Evolutionary conservation across 1,284 basidiomycete genomes (phyloP).

Genomic region (Ganoderma lucidum): DNA sequence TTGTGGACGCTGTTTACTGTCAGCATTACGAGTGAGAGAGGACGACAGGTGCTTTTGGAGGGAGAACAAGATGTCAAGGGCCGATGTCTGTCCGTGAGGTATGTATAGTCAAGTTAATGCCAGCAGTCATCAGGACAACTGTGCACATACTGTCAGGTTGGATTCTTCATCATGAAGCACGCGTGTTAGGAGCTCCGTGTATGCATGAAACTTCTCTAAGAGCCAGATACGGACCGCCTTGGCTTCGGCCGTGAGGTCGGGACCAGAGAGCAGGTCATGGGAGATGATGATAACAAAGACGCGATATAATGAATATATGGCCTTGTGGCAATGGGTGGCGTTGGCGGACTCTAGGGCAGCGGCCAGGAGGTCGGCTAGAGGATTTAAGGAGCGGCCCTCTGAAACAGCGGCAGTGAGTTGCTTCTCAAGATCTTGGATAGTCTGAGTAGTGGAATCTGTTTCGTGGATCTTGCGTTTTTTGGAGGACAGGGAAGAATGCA

Average conservation of each 20-base stretch:
- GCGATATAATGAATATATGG: slow-evolving; percentile 85
- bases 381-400: slow-evolving; percentile 75
- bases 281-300: slow-evolving; percentile 76
- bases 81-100: slow-evolving; percentile 64
- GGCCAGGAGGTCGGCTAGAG: slow-evolving; percentile 79
- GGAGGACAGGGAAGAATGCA: slow-evolving; percentile 56
- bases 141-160: slow-evolving; percentile 57
- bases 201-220: slow-evolving; percentile 72
- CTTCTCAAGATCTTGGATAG: slow-evolving; percentile 59
- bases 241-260: slow-evolving; percentile 51
- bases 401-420: slow-evolving; percentile 57
- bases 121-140: neutral
- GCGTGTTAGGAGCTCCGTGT: slow-evolving; percentile 71
- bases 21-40: slow-evolving; percentile 53
- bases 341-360: slow-evolving; percentile 55
- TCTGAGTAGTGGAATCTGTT: slow-evolving; percentile 40
- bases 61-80: slow-evolving; percentile 83
- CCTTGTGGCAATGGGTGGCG: slow-evolving; percentile 72
- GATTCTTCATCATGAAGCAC: slow-evolving; percentile 80
- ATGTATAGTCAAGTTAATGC: slow-evolving; percentile 10
- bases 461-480: slow-evolving; percentile 59
- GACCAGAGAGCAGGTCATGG: slow-evolving; percentile 59
- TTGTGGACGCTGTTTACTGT: slow-evolving; percentile 54
- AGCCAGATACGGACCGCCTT: slow-evolving; percentile 81
- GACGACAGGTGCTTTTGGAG: slow-evolving; percentile 82